Base-by-base conservation (phyloP, 148 eudicot genomes). In the Amaranthus palmeri region DNA sequence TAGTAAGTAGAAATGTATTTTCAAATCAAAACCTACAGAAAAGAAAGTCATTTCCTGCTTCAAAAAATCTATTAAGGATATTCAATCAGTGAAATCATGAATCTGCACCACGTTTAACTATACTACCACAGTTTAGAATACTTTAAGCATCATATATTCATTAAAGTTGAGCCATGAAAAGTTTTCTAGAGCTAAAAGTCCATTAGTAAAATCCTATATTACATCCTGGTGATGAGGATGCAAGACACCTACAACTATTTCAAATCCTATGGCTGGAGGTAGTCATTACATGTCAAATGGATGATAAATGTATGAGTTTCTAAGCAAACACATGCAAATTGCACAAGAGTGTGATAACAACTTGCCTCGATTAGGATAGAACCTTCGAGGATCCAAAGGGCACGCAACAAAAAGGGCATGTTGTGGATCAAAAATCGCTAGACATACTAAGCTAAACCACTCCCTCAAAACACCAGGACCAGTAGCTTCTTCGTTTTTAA, bases 391-490 rank as follows among this genome's bases (percentile, higher is more conserved):
- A 66, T 95, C 98, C 70, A 79, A 82, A 58, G 98, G 93, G 73
- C 97, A 95, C 59, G 96, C 79, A 4, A 82, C 80, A 79, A 91
- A 95, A 58, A 95, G 89, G n/a, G 96, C 92, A 79, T 86, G 88
- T 72, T 88, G 85, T 61, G 91, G 93, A 80, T 95, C 83, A 74
- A 91, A 91, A 60, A 95, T 85, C 64, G 83, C 96, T 70, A 86
- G 93, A 80, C 86, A 89, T 12, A 91, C 96, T 73, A 91, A 80
- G 76, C 86, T 79, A 81, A 95, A 95, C 98, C 98, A 91, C 86
- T 95, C 98, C 54, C 97, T 78, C 77, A 91, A 75, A 25, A 95
- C 98, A 69, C 97, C 97, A 62, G 96, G 98, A 43, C 98, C 98
- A 4, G 96, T 91, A 75, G 97, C 97, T 70, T 89, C 96, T 83